Percentiles rank a stretch among this genome's conserved stretches.
Conservation (phyloP, 208 protist species). For the Leishmania guyanensis region DNA sequence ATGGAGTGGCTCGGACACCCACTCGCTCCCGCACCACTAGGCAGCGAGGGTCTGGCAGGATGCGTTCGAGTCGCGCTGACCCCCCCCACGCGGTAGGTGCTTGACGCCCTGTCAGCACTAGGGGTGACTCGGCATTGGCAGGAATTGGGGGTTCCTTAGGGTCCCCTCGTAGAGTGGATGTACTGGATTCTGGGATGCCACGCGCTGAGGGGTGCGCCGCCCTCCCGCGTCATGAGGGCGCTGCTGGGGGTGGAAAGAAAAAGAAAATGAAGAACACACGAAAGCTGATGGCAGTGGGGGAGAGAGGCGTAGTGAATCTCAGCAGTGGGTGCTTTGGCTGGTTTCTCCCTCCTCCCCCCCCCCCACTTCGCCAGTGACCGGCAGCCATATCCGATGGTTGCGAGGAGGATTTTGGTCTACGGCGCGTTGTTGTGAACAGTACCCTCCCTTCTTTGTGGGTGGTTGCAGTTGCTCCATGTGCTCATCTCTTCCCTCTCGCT, state of each 20-base stretch:
- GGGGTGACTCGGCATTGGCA: not conserved
- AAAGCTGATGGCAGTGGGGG: too few species aligned
- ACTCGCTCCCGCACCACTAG: not conserved
- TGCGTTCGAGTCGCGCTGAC: not conserved
- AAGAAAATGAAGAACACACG: not conserved
- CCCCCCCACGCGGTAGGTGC: too few species aligned
- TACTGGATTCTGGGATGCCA: not conserved
- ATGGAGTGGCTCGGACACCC: not conserved
- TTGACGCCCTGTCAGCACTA: not conserved
- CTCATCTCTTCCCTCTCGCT: not conserved
- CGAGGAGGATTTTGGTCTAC: not conserved
- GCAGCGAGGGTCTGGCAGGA: not conserved
- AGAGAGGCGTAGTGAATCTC: not conserved
- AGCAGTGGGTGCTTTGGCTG: not conserved
- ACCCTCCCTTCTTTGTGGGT: not conserved
- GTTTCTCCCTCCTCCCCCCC: not conserved
- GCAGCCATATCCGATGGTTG: not conserved
- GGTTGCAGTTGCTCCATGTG: not conserved
- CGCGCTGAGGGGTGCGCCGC: not conserved
- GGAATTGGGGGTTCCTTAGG: not conserved
- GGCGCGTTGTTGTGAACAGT: not conserved
- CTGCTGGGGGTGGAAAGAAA: not conserved
- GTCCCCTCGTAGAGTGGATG: not conserved
- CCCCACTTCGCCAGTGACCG: not conserved
- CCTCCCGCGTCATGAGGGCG: not conserved